phyloP scores from a whole-genome alignment of 306 rosid genomes.

The Prunus mira region DNA sequence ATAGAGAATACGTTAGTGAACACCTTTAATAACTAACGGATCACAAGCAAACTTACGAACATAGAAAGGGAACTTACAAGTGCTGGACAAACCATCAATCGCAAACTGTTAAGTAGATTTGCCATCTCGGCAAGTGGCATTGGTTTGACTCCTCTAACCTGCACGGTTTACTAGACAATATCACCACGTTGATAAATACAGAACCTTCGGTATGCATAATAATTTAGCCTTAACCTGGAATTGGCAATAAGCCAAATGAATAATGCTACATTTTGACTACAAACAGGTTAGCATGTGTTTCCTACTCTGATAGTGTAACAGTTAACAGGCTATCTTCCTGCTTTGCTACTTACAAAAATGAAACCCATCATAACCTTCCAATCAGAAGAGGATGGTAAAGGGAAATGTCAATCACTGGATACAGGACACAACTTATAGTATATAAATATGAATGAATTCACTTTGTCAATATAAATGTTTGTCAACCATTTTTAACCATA shows the following conservation, averaged over 20 bases:
- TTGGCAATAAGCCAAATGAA: background rate
- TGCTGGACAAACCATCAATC: conserved; percentile 75
- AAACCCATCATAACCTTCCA: background rate
- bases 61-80: conserved; percentile 59
- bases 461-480: background rate
- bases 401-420: background rate
- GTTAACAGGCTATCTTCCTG: background rate
- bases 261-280: background rate
- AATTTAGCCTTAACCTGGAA: background rate
- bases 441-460: background rate
- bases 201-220: conserved; percentile 3
- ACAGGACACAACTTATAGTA: background rate
- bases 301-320: background rate
- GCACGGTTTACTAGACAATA: conserved; percentile 40
- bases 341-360: background rate
- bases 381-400: background rate
- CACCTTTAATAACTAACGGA: conserved; percentile 20
- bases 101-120: conserved; percentile 63
- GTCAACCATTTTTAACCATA: background rate
- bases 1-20: conserved; percentile 26
- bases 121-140: conserved; percentile 83
- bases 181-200: conserved; percentile 17
- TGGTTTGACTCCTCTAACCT: conserved; percentile 97
- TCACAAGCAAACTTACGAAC: conserved; percentile 5
- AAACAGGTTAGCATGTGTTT: background rate